Evolutionary conservation across 2,329 filamentous ascomycete species (phyloP), one percentile per base, ranked within the genome.

Genomic region (Teratosphaeria pseudoeucalypti): DNA sequence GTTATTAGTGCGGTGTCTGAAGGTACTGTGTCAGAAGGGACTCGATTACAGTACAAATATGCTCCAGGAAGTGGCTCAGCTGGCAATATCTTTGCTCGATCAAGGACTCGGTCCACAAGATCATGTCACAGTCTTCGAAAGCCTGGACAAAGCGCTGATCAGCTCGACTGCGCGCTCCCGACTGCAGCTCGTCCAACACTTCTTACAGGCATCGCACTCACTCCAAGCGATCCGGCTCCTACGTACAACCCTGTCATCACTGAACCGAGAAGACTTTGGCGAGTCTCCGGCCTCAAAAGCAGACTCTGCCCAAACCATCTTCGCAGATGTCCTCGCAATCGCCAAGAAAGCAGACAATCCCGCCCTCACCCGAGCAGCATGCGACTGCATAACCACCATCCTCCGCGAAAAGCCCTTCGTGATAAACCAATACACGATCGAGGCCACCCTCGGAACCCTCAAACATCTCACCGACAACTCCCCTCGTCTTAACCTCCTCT

Each of bases 371-470:
- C 55, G 56, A 14, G 55, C 58, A 56, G 60, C 63, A 29, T 55
- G 64, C 34, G 57, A 63, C 14, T 66, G 62, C 32, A 53, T 71
- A n/a, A 52, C 59, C 12, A 56, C 60, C 0, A 59, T 68, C 9
- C 57, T 68, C 34, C 65, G 63, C 49, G 57, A 64, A 2, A 67
- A 72, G 64, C 67, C 71, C 2, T 74, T 70, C 55, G 68, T 78
- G 53, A 68, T 74, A 37, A 76, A 76, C 32, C 78, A 80, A 65
- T 70, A 75, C 64, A 70, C 67, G 59, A 70, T 77, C 32, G 78
- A 80, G 63, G 71, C 69, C 34, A 69, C 72, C 1, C 65, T 79
- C 7, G 52, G 39, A 4, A n/a, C 34, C 12, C 23, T 61, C 12
- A 34, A 62, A 23, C 19, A 34, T 32, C 58, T 58, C 14, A 34